Base-by-base conservation (phyloP, 768 basidiomycete genomes). In the Tricholoma terreum region DNA sequence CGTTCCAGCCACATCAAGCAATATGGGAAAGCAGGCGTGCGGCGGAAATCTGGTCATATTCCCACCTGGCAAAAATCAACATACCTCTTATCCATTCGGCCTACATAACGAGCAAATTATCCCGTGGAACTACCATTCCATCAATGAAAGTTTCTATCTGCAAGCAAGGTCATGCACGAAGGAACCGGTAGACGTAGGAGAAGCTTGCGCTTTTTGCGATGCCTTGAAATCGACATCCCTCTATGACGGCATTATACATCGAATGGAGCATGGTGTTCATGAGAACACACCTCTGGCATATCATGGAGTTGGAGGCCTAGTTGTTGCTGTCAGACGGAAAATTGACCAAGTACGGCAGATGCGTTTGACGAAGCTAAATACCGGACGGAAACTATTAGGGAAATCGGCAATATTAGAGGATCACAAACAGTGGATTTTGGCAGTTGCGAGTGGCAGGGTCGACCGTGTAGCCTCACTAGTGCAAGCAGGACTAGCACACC, bases 381-480 rank as follows among this genome's bases (percentile, higher is more conserved):
- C 58, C 55, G 19, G 49, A 8, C 52, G 31, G 3, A 52, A 27
- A 10, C 50, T 65, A 0, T 35, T 49, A 1, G 31, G 6, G 1
- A 33, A 53, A 19, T 36, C 42, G 1, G 42, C 50, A 0, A 43
- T 50, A 15, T 40, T 61, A 2, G 43, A 56, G 11, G 52, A 56
- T 4, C 57, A 63, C 36, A 63, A 65, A 35, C 52, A 58, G 33
- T 54, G 63, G 10, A 33, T 59, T 22, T 51, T 63, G 50, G 64
- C 61, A 1, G 45, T 65, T 31, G 62, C 46, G 1, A 56, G 53
- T 50, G 58, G 63, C 4, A 48, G 56, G 4, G 60, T 63, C 5
- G 45, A 59, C 7, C 59, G 58, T 0, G 54, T 70, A 2, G 61
- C 59, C 11, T 48, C 50, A 3, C 45, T 63, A 11, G 33, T 65